Base-by-base conservation (phyloP, 345 rosid species). In the Turritis glabra region DNA sequence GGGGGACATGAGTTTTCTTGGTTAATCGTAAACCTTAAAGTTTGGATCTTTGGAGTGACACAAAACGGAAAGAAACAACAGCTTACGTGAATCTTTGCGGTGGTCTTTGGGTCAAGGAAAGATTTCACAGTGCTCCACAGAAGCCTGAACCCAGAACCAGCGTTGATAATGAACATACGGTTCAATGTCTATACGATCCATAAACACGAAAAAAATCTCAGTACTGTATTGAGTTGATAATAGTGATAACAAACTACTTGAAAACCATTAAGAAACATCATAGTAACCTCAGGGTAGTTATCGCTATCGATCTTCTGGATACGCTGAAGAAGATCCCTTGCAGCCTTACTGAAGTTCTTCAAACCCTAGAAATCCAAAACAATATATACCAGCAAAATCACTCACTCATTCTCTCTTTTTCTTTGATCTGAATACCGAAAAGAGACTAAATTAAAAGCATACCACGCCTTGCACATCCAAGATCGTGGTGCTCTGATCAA, bases 401-500 rank as follows among this genome's bases (percentile, higher is more conserved):
- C 29, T 52, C 23, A 5, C 1, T 18, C 19, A 0, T 22, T 47
- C 37, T 56, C 2, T 38, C 5, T 29, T n/a, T 61, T 26, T 30
- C 53, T 62, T 44, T 35, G 35, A 55, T 55, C 9, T 18, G 58
- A 14, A 21, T 4, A 26, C 46, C 1, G 8, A 27, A 15, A 17
- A 66, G 46, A 76, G 40, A 58, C 30, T 52, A 82, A 58, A n/a
- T n/a, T n/a, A n/a, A 43, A 60, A 5, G 72, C 94, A 41, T 80
- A 94, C 98, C 87, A 94, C 96, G 87, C 98, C 95, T 85, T 89
- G 95, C 40, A 94, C 97, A 77, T 91, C 97, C 84, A 91, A 79
- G 70, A 94, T 94, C 5, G 96, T 91, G 37, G 97, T 94, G 88
- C 95, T 94, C 83, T 91, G 98, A 52, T 87, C 92, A 72, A 94